phyloP scores from a whole-genome alignment of 2,329 filamentous ascomycete species.

The Microcera coccophila region DNA sequence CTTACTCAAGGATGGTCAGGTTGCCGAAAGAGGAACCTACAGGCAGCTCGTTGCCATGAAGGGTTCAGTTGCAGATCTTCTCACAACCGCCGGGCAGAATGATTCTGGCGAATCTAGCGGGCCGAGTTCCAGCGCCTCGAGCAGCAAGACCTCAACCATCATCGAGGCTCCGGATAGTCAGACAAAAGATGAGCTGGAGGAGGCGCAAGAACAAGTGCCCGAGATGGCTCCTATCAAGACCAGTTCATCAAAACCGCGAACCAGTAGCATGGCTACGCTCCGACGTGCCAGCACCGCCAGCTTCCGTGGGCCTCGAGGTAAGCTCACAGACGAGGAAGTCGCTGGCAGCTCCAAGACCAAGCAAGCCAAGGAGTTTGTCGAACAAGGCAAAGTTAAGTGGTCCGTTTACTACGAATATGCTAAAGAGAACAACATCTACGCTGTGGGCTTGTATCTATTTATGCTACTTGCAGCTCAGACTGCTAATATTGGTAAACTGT shows the following conservation, averaged over 20 bases:
- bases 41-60: slow-evolving; percentile 90
- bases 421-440: slow-evolving; percentile 84
- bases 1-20: slow-evolving; percentile 75
- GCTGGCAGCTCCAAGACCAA: slow-evolving; percentile 68
- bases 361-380: slow-evolving; percentile 80
- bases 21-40: slow-evolving; percentile 86
- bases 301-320: slow-evolving; percentile 81
- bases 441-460: slow-evolving; percentile 74
- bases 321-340: slow-evolving; percentile 79
- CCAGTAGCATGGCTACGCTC: slow-evolving; percentile 73
- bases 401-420: slow-evolving; percentile 88
- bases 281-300: slow-evolving; percentile 88
- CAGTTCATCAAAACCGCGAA: slow-evolving; percentile 52
- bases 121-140: slow-evolving; percentile 42
- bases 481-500: slow-evolving; percentile 65
- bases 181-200: slow-evolving; percentile 66
- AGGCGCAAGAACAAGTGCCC: slow-evolving; percentile 73
- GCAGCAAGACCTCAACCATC: slow-evolving; percentile 56
- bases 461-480: slow-evolving; percentile 78
- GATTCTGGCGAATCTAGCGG: slow-evolving; percentile 44
- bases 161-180: slow-evolving; percentile 49
- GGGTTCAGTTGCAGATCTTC: slow-evolving; percentile 78
- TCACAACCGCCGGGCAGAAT: slow-evolving; percentile 65
- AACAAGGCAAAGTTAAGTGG: slow-evolving; percentile 99
- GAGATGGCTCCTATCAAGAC: slow-evolving; percentile 71